phyloP scores from a whole-genome alignment of 495 filamentous ascomycete genomes.

The Aspergillus incahuasiensis region DNA sequence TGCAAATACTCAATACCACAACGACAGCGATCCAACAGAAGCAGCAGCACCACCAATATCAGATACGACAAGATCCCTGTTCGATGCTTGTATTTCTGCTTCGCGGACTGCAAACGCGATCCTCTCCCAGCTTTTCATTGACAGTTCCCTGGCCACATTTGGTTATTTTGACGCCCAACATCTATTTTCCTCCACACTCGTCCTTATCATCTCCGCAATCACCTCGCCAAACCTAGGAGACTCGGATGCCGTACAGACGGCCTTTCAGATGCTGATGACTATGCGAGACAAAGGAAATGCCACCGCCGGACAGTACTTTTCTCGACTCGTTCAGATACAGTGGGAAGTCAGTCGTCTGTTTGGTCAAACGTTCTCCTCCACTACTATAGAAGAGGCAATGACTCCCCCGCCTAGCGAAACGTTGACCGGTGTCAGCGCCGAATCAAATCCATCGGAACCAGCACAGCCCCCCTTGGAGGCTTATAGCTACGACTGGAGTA shows the following conservation, averaged over 20 bases:
- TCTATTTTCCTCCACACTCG: neutral
- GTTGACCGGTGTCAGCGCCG: too few species aligned
- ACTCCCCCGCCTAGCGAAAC: too few species aligned
- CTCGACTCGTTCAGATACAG: neutral
- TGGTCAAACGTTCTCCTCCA: too few species aligned
- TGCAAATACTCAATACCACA: neutral
- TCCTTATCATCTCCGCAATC: neutral
- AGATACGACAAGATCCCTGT: neutral
- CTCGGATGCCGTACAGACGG: neutral
- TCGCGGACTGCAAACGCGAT: neutral
- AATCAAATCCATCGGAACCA: too few species aligned
- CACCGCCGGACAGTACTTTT: neutral
- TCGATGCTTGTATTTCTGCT: neutral
- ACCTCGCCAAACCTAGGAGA: neutral
- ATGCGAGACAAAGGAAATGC: neutral
- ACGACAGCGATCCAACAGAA: too few species aligned
- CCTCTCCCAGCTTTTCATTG: neutral
- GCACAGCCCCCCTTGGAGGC: neutral
- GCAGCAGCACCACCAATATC: too few species aligned
- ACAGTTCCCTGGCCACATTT: neutral
- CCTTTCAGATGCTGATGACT: neutral
- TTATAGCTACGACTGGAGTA: conserved; percentile 4
- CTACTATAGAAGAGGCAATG: too few species aligned
- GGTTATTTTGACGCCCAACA: neutral
- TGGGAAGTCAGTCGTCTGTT: neutral